Conservation (phyloP, 805 yeast species). For the Scheffersomyces ergatensis region DNA sequence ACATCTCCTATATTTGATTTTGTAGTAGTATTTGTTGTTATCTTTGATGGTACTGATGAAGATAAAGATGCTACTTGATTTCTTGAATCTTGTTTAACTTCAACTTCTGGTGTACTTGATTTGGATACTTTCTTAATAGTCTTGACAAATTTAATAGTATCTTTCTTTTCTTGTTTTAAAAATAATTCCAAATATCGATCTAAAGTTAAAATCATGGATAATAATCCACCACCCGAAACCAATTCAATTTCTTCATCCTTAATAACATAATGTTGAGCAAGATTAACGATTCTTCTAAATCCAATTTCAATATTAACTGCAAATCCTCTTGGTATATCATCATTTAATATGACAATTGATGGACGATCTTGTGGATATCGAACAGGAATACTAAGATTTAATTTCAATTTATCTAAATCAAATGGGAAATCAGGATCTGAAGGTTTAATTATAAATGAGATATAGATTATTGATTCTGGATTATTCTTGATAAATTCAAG, state of each 20-base stretch:
- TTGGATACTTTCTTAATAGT: slow-evolving; percentile 9
- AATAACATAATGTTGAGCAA: slow-evolving; percentile 17
- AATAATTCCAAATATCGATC: slow-evolving; percentile 59
- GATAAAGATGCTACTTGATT: slow-evolving; percentile 1
- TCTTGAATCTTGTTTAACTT: slow-evolving; percentile 2
- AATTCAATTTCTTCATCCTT: slow-evolving; percentile 25
- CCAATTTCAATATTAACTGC: slow-evolving; percentile 68
- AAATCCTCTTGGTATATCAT: slow-evolving; percentile 68
- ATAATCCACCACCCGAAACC: slow-evolving; percentile 48
- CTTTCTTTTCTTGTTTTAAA: slow-evolving; percentile 56
- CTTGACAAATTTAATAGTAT: slow-evolving; percentile 60
- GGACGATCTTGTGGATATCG: slow-evolving; percentile 55
- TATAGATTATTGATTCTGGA: slow-evolving; percentile 24
- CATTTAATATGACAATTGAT: slow-evolving; percentile 54
- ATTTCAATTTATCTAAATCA: slow-evolving; percentile 51
- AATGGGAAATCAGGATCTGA: slow-evolving; percentile 75
- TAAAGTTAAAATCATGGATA: slow-evolving; percentile 53
- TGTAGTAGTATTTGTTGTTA: not conserved
- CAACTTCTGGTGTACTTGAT: slow-evolving; percentile 2
- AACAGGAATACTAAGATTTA: slow-evolving; percentile 54
- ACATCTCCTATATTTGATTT: slow-evolving; percentile 1
- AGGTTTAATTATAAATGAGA: slow-evolving; percentile 49
- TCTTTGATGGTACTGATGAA: not conserved
- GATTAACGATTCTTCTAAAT: slow-evolving; percentile 43
- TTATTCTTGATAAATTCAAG: slow-evolving; percentile 14